Evolutionary conservation across 2,329 filamentous ascomycete genomes (phyloP).

Genomic region (Fusarium duplospermum): DNA sequence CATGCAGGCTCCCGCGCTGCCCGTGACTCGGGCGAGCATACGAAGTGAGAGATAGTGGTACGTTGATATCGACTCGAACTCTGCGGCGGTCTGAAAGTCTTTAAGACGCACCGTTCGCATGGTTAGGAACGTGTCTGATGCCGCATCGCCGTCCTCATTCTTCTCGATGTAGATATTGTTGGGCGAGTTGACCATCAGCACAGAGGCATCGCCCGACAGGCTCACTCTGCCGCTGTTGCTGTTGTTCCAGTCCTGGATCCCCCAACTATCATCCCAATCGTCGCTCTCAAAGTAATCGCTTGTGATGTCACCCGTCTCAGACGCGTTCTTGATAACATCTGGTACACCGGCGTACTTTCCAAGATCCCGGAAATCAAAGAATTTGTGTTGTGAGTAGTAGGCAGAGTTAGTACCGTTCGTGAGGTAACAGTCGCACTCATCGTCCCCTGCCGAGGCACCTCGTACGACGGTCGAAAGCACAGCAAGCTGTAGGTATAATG

Average conservation of each 20-base stretch:
- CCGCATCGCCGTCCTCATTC: conserved; percentile 50
- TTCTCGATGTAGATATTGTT: conserved; percentile 61
- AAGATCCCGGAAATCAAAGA: conserved; percentile 63
- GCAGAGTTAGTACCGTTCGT: conserved; percentile 57
- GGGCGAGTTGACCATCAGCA: conserved; percentile 55
- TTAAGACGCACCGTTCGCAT: conserved; percentile 59
- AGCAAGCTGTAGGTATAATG: conserved; percentile 10
- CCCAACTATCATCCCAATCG: conserved; percentile 53
- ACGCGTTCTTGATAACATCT: conserved; percentile 43
- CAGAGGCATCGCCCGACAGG: conserved; percentile 43
- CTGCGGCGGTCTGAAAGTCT: conserved; percentile 60
- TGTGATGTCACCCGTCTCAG: conserved; percentile 44
- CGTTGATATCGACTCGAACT: conserved; percentile 55
- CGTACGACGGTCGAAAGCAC: conserved; percentile 2
- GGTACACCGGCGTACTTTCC: conserved; percentile 53
- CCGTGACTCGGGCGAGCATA: conserved; percentile 63
- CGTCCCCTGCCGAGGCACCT: conserved; percentile 37
- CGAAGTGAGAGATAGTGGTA: conserved; percentile 54
- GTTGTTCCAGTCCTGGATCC: conserved; percentile 56
- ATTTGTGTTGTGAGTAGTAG: conserved; percentile 60
- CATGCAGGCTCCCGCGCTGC: conserved; percentile 61
- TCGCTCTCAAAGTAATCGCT: conserved; percentile 54
- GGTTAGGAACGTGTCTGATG: conserved; percentile 57
- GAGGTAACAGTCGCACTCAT: conserved; percentile 60
- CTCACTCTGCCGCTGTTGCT: conserved; percentile 47